Base-by-base conservation (phyloP, 805 yeast species). In the Wickerhamomyces pijperi region DNA sequence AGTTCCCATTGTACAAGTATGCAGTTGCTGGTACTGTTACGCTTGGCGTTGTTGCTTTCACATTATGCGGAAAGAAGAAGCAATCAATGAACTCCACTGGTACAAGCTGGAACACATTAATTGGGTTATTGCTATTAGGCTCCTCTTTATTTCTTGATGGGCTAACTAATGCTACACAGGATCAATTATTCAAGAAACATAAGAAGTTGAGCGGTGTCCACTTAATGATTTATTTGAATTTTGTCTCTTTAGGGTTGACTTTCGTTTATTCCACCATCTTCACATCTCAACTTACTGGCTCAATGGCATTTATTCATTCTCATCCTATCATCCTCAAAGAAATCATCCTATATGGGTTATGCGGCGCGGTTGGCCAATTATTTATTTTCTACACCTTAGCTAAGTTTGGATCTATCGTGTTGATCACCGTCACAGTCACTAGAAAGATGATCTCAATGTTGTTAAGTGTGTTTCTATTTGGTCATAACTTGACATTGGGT, bases 371-470 rank as follows among this genome's bases (percentile, higher is more conserved):
- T 20, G 99, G 99, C 14, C 97, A 92, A 59, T 74, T 88, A n/a
- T 92, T 94, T 61, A 85, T 92, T 34, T 92, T 88, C 55, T 60
- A 77, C 39, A 86, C 95, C 2, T 63, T 92, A 35, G 92, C 85
- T 49, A 70, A 74, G 42, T 92, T 84, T 55, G 95, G 90, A 36
- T 85, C 96, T 2, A 64, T 92, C 43, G 73, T 83, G 0, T 65
- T 92, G 39, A 87, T 90, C 21, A 90, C 95, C 32, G 90, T 94
- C 15, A 92, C 97, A 0, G 97, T 92, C 9, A 90, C 98, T 1
- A 72, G 99, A 50, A 92, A 92, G 54, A 90, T 92, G 96, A 65
- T 87, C 36, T 86, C 97, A 32, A 90, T 92, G 97, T 69, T 87
- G 28, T 60, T 90, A 39, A 82, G 95, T 51, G 96, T 92, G 37